A percentile compares a stretch with the other conserved stretches of the same genome.
phyloP scores from a whole-genome alignment of 352 stramenopile genomes.

The Plasmopara viticola region DNA sequence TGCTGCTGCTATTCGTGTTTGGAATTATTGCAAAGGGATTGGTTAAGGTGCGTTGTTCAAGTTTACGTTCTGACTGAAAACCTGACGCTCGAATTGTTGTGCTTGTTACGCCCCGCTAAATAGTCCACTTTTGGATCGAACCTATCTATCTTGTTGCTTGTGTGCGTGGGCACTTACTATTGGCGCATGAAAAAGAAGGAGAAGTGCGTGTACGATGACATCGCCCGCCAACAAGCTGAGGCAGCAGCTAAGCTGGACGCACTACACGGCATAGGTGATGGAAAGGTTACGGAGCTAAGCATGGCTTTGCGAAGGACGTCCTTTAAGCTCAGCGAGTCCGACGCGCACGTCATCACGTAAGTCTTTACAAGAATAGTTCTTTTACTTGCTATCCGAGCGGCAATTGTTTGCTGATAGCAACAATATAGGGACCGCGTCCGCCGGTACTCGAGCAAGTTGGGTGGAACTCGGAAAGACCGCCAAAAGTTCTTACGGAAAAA shows the following conservation, averaged over 20 bases:
- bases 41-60: conserved; percentile 41
- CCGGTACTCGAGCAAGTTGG: conserved; percentile 70
- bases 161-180: conserved; percentile 62
- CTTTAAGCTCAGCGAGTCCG: conserved; percentile 52
- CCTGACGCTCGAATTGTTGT: not conserved
- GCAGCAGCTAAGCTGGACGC: conserved; percentile 61
- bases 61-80: not conserved
- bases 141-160: conserved; percentile 53
- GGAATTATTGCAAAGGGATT: conserved; percentile 54
- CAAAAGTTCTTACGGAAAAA: conserved; percentile 62
- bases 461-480: conserved; percentile 52
- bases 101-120: not conserved
- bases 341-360: conserved; percentile 71
- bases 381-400: too few species aligned
- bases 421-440: conserved; percentile 54
- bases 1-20: conserved; percentile 69
- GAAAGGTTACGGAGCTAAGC: conserved; percentile 36
- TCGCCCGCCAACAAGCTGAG: conserved; percentile 49
- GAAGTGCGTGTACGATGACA: conserved; percentile 64
- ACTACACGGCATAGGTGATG: conserved; percentile 45
- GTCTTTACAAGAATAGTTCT: conserved; percentile 3
- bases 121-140: conserved; percentile 60
- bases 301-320: conserved; percentile 58
- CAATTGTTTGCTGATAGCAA: not conserved
- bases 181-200: conserved; percentile 48